phyloP scores from a whole-genome alignment of 1,139 yeast species.

The Zygotorulaspora mrakii region DNA sequence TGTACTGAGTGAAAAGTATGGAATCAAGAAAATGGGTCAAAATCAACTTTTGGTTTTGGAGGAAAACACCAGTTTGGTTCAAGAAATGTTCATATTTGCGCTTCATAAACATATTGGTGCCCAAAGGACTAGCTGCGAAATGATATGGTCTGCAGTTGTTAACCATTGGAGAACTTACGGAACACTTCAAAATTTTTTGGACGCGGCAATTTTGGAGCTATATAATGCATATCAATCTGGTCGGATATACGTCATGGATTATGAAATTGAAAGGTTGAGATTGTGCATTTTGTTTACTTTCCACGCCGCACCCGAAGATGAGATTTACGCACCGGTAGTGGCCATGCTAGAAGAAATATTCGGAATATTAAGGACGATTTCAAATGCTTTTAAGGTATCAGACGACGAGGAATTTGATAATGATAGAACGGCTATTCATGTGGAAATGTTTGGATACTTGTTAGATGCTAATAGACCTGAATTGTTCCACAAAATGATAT shows the following conservation, averaged over 20 bases:
- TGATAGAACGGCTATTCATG: conserved; percentile 76
- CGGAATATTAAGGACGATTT: conserved; percentile 61
- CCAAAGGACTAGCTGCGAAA: conserved; percentile 60
- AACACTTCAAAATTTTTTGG: conserved; percentile 20
- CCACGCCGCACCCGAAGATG: conserved; percentile 54
- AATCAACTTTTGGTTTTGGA: conserved; percentile 66
- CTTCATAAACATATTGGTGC: conserved; percentile 65
- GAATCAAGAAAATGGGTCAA: conserved; percentile 62
- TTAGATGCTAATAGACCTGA: conserved; percentile 79
- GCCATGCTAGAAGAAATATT: conserved; percentile 54
- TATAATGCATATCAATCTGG: conserved; percentile 31
- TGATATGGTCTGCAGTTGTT: conserved; percentile 58
- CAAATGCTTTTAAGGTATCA: conserved; percentile 72
- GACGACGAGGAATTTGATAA: conserved; percentile 81
- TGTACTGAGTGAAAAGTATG: conserved; percentile 45
- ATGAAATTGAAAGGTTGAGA: conserved; percentile 25
- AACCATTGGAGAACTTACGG: conserved; percentile 22
- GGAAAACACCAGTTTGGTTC: conserved; percentile 56
- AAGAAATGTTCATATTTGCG: conserved; percentile 63
- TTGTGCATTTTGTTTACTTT: conserved; percentile 21
- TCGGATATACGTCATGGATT: conserved; percentile 23
- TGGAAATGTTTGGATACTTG: conserved; percentile 73
- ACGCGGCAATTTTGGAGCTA: conserved; percentile 28
- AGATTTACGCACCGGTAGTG: conserved; percentile 52
- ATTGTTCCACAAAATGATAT: conserved; percentile 70